A percentile compares a stretch with the other conserved stretches of the same genome.
Evolutionary conservation across 2,329 filamentous ascomycete genomes (phyloP).

Genomic region (Neopestalotiopsis sp.): DNA sequence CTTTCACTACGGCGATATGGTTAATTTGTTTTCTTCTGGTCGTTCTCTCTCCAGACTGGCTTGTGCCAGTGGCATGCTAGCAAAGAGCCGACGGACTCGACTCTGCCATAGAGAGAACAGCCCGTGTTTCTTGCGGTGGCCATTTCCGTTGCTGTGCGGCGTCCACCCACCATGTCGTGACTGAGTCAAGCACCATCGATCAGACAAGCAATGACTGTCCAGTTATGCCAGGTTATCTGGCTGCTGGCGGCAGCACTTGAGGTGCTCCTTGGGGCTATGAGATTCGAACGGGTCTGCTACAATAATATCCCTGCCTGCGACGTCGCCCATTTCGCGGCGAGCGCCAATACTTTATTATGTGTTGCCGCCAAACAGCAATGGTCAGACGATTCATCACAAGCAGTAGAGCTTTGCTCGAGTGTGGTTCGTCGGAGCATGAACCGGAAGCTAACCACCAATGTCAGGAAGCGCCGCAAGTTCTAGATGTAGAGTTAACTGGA

Average conservation of each 20-base stretch:
- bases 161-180: conserved; percentile 1
- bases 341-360: neutral
- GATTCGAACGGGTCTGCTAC: neutral
- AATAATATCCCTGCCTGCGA: neutral
- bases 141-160: conserved; percentile 10
- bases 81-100: too few relatives aligned
- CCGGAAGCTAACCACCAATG: neutral
- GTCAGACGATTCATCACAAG: neutral
- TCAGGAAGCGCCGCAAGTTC: neutral
- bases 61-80: neutral
- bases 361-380: neutral
- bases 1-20: neutral
- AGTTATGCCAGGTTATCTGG: neutral
- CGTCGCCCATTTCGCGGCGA: neutral
- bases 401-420: neutral
- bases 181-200: neutral
- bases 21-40: neutral
- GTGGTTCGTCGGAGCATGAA: neutral
- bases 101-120: neutral
- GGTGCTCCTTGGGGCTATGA: neutral
- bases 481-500: neutral
- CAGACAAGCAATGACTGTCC: neutral
- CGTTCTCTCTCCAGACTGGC: neutral
- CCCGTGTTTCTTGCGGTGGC: neutral
- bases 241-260: neutral